These are phyloP conservation scores for Fusarium sp. DNA, from an alignment of 2,329 filamentous ascomycete genomes.

Conservation along the genomic window DNA sequence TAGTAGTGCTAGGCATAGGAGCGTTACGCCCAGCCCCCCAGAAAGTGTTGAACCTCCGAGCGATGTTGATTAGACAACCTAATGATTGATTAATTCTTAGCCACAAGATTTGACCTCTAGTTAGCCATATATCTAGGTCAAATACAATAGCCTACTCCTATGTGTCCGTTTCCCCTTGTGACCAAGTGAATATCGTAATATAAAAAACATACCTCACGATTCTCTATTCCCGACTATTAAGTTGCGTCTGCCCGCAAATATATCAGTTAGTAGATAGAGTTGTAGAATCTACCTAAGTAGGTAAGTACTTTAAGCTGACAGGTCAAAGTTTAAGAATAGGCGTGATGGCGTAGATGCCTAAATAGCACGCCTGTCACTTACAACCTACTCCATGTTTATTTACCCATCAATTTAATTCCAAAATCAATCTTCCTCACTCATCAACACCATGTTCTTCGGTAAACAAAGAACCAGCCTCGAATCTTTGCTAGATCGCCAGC, in stretches of 20 bases:
- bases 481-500: constrained; percentile 12
- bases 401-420: not conserved
- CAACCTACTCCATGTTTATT: too few relatives aligned
- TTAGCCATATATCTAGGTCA: not conserved
- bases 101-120: not conserved
- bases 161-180: not conserved
- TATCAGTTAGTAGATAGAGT: not conserved
- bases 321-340: not conserved
- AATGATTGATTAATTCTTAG: too few relatives aligned
- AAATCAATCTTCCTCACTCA: not conserved
- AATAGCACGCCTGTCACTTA: not conserved
- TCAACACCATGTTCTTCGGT: constrained; percentile 9
- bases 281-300: too few relatives aligned
- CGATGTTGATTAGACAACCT: not conserved
- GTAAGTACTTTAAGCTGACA: not conserved
- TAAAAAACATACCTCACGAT: not conserved
- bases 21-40: not conserved
- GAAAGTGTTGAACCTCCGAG: too few relatives aligned
- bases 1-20: not conserved
- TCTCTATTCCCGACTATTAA: not conserved
- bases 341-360: constrained; percentile 9
- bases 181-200: not conserved
- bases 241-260: not conserved
- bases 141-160: not conserved
- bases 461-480: constrained; percentile 2